Evolutionary conservation across 768 basidiomycete species (phyloP), one percentile per base, ranked within the genome.

Genomic region (Gymnopilus dilepis): DNA sequence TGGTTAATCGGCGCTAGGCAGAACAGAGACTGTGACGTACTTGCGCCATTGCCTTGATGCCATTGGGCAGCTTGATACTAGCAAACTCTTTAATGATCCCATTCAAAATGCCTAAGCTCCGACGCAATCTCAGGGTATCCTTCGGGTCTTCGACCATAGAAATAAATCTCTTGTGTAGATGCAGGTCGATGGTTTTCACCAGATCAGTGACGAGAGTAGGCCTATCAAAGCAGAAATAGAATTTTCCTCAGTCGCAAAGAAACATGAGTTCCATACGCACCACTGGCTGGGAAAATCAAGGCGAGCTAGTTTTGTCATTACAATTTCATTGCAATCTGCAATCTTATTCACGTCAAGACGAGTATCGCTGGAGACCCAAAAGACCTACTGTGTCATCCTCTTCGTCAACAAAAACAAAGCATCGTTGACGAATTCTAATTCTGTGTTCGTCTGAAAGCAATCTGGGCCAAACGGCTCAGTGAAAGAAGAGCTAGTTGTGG

Each of bases 301-400:
- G 31, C 95, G 85, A 6, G 92, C 89, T 54, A 95, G 84, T 70
- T 89, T 95, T 12, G 86, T 80, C 8, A 93, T 81, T 24, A 92
- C 86, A 30, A 90, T 69, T 63, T 91, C 83, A 62, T 95, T 92
- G 69, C 86, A 92, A 58, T 89, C 82, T 17, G 91, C 86, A 60
- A 96, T 89, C 94, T 94, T 55, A 42, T 59, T 70, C 17, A 52
- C 26, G 51, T 53, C 30, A 26, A 50, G 22, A 53, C 56, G 37
- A 58, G 53, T 21, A 54, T 41, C 28, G 43, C 34, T 30, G 13
- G 38, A 58, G 58, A n/a, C 19, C 47, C 24, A 37, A 38, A 17
- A 50, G 21, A 61, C 80, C 66, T 63, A 92, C 94, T 31, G 86
- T 86, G 57, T 91, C 89, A 69, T 96, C 93, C 33, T 81, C 76